Base-by-base conservation (phyloP, 2,329 filamentous ascomycete genomes). In the Xylariaceae sp. region DNA sequence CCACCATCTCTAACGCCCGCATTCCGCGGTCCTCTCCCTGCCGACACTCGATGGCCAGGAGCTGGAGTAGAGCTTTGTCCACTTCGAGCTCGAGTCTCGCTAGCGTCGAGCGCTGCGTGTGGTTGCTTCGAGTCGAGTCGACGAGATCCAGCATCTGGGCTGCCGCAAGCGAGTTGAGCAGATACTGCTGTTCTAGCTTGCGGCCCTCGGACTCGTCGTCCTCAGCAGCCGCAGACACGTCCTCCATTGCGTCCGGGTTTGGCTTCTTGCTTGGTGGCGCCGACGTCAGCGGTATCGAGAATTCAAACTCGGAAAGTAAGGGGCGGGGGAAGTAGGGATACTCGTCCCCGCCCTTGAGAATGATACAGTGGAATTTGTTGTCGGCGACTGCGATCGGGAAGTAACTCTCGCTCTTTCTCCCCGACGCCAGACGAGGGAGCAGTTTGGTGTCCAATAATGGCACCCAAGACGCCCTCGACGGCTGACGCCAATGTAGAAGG, bases 281-380 rank as follows among this genome's bases (percentile, higher is more conserved):
- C 1, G 82, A 82, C 3, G 83, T 81, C 35, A 96, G 75, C 0
- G 95, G 94, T 19, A 99, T 81, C 43, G 86, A 84, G 69, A 99
- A 95, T 47, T 91, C 89, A 67, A 99, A 99, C 70, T 99, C 94
- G 42, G 87, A 91, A 37, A 99, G 85, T 39, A 96, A 76, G 2
- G 90, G 91, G 7, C 88, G 85, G 8, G 90, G 94, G 73, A 92
- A 97, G 74, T 94, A 96, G 0, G 92, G 91, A 67, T 96, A 89
- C 67, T 87, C 83, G 68, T 99, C 94, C 37, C 88, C 88, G 59
- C 94, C 94, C 74, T 99, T 99, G 67, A 99, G 85, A 65, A 99
- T 97, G 73, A 99, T 96, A 74, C 95, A 99, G 77, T 97, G 92
- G 72, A 99, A 99, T 67, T 88, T 92, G 66, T 88, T 81, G 64